Base-by-base conservation (phyloP, 169 alveolate species). In the Cryptosporidium xiaoi region DNA sequence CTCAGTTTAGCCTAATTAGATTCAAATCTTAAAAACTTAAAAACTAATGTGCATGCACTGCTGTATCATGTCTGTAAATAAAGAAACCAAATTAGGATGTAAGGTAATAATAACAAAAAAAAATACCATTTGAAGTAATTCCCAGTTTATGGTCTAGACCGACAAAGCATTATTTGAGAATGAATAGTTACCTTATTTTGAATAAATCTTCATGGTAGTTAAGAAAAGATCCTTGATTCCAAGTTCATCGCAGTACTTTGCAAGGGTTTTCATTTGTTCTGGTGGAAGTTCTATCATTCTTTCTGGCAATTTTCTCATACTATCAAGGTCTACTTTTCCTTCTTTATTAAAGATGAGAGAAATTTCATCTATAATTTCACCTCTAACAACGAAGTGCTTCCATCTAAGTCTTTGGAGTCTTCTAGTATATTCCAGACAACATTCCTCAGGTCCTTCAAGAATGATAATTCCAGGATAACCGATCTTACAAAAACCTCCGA, bases 391-490 rank as follows among this genome's bases (percentile, higher is more conserved):
- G 31, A 91, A 91, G 67, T 91, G 93, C 40, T 91, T 91, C 93
- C 93, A 91, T 46, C 90, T 82, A 40, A 91, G 82, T 65, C 91
- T 91, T 82, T 91, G 90, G 66, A 91, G 85, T 67, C 93, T 91
- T 64, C 91, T 82, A 34, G 71, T 66, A 82, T 91, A 91, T 62
- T 90, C 91, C 16, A 90, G 85, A 34, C 91, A 91, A 60, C 91
- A 90, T 2, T 91, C 92, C 65, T 91, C 91, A n/a, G 90, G 84
- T 1, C 93, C 93, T 40, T 91, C 93, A 51, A 91, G 83, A 68
- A 91, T 83, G 55, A 91, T 91, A 12, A 91, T 91, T 13, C 93
- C 93, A 7, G 93, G 93, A 53, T 91, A 91, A 15, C 93, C 93
- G 16, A 91, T 91, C 82, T 91, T 91, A 50, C 92, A 91, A 83